These are phyloP conservation scores for Alternaria arbusti DNA, from an alignment of 2,329 filamentous ascomycete species.

Conservation along the genomic window DNA sequence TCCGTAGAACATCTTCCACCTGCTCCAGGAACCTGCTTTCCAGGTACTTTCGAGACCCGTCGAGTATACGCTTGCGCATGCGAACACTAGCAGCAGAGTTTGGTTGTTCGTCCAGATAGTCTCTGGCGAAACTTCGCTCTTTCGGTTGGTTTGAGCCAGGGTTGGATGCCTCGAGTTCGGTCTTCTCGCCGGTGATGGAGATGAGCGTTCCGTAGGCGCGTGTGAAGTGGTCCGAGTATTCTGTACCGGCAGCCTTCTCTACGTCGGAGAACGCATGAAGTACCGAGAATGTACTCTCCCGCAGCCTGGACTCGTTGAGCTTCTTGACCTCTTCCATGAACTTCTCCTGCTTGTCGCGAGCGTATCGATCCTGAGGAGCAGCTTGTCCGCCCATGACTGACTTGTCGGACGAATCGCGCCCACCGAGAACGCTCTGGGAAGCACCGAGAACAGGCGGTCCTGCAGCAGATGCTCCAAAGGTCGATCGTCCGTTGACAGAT, in stretches of 20 bases:
- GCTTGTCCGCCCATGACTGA: slow-evolving; percentile 55
- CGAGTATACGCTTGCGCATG: slow-evolving; percentile 79
- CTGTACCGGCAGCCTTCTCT: slow-evolving; percentile 72
- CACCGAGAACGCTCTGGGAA: slow-evolving; percentile 64
- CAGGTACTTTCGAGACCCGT: slow-evolving; percentile 78
- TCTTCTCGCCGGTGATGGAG: slow-evolving; percentile 76
- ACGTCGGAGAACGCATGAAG: slow-evolving; percentile 77
- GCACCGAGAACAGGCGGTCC: slow-evolving; percentile 88
- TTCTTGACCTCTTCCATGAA: slow-evolving; percentile 80
- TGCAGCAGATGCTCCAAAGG: slow-evolving; percentile 68
- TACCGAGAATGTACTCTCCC: slow-evolving; percentile 72
- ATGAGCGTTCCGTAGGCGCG: slow-evolving; percentile 85
- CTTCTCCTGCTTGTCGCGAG: slow-evolving; percentile 82
- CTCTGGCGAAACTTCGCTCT: slow-evolving; percentile 76
- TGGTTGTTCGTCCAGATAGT: slow-evolving; percentile 77
- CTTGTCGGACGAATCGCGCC: slow-evolving; percentile 68
- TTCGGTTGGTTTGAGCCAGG: slow-evolving; percentile 66
- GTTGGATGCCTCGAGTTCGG: slow-evolving; percentile 59
- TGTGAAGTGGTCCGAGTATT: slow-evolving; percentile 75
- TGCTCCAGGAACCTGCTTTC: slow-evolving; percentile 82
- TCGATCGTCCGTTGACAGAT: slow-evolving; percentile 42
- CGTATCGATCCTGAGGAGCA: slow-evolving; percentile 74
- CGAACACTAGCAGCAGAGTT: slow-evolving; percentile 68
- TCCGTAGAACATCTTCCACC: slow-evolving; percentile 77
- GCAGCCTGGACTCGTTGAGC: slow-evolving; percentile 75